These are phyloP conservation scores for Ceratocystis cacaofunesta DNA, from an alignment of 2,329 filamentous ascomycete species.

Conservation along the genomic window DNA sequence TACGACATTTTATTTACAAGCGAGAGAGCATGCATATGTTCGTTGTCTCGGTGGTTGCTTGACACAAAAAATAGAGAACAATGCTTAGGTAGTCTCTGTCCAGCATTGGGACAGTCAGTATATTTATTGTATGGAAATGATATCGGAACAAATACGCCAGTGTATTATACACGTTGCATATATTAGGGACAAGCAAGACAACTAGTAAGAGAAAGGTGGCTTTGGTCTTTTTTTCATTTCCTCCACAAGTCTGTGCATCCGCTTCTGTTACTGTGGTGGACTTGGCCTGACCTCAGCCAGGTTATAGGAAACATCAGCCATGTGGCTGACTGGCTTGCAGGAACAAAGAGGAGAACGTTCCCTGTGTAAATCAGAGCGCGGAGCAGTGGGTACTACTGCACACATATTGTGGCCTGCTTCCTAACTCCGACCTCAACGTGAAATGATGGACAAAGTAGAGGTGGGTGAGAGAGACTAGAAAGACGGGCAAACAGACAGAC, in stretches of 20 bases:
- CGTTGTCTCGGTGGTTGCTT: neutral
- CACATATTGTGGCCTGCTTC: too few relatives aligned
- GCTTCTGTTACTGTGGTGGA: neutral
- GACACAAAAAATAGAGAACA: too few relatives aligned
- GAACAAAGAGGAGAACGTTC: neutral
- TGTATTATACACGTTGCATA: neutral
- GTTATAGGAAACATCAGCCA: neutral
- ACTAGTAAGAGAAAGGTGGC: neutral
- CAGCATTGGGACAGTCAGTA: too few relatives aligned
- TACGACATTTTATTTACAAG: too few relatives aligned
- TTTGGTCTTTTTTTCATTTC: neutral
- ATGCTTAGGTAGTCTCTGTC: too few relatives aligned
- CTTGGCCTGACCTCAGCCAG: neutral
- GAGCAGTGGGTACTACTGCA: neutral
- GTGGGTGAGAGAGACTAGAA: neutral
- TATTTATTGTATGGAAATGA: too few relatives aligned
- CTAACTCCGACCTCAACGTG: too few relatives aligned
- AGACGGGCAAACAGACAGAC: neutral
- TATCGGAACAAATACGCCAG: too few relatives aligned
- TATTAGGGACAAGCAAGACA: neutral
- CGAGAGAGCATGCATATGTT: neutral
- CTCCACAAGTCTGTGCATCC: neutral
- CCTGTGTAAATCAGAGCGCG: neutral
- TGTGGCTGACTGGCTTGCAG: neutral
- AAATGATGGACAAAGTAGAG: too few relatives aligned